Base-by-base conservation (phyloP, 768 basidiomycete species). In the Leccinellum luteum region DNA sequence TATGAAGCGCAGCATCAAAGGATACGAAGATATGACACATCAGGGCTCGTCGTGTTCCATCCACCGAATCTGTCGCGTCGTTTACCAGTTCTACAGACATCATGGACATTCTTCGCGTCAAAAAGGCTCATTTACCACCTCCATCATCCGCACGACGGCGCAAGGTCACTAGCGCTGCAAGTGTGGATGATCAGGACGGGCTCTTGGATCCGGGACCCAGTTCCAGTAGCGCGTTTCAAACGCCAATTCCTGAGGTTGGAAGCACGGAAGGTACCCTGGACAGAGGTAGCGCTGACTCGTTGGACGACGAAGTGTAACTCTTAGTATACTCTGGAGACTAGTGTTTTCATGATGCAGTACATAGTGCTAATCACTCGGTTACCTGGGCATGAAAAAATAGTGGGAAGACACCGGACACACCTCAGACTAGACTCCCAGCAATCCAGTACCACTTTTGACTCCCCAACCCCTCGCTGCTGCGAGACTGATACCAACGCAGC, bases 21-120 rank as follows among this genome's bases (percentile, higher is more conserved):
- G 87, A 19, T 80, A 82, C 62, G 89, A 91, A 69, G 82, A 89
- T 48, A 92, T 92, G 90, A 80, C 87, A 2, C 87, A 90, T 67
- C 80, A 83, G 74, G 90, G 90, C 88, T 52, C 23, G 77, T 69
- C 43, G 44, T 45, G 15, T 47, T 13, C 30, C n/a, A 43, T 27
- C 25, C n/a, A 48, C 49, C 44, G 38, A 47, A 10, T 43, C 0
- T 48, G 50, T 60, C 28, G 38, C 56, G 44, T 57, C 52, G 48
- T 51, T 59, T 52, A 62, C 55, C 52, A 28, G 21, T 35, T 52
- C 15, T 35, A 30, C 65, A 91, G 90, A 92, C 71, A 87, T 92
- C 55, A 85, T 92, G 81, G 90, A 91, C 61, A 90, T 91, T 57
- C 76, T 91, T 38, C 78, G 85, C 55, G 78, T 84, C 54, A 91